Base-by-base conservation (phyloP, 2,329 filamentous ascomycete genomes). In the Calonectria pseudoturangicola region DNA sequence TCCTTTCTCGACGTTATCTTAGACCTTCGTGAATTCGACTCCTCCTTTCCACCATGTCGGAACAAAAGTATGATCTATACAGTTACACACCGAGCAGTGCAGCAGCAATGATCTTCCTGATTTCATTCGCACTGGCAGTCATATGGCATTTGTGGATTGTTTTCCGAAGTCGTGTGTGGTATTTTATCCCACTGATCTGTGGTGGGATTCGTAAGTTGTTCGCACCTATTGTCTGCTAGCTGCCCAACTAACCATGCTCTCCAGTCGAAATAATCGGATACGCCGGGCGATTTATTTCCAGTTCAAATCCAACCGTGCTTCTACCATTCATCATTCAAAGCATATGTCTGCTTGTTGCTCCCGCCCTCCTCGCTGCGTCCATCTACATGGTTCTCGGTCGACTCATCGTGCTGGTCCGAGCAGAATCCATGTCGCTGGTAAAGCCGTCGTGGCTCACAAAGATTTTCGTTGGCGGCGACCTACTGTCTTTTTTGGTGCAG, bases 81-180 rank as follows among this genome's bases (percentile, higher is more conserved):
- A 48, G 8, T 10, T 68, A 68, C 15, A 33, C 48, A 8, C 66
- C 66, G 13, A 62, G 41, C 39, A 21, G 51, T 48, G 66, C 28
- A 30, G 66, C 66, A 15, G 66, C 66, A 9, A 68, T 68, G 30
- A 62, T 68, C n/a, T 68, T 68, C 36, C 51, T 68, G 2, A 18
- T 68, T 68, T 28, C 36, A 18, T 68, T 68, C 27, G 43, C 51
- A 2, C 9, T 62, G 21, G 39, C 51, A 7, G 39, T 43, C 41
- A 51, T 62, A 18, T 68, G 66, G 66, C 54, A 68, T 62, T 27
- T 12, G 2, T 41, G 43, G 27, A 16, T 68, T n/a, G 41, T 68
- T 21, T 68, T 68, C 27, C 27, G 25, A 25, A 51, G 39, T 3
- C 58, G n/a, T 48, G 43, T 27, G 16, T 68, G 66, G 66, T 68